Conservation (phyloP, 192 early-diverging fungal species). For the Glomus cerebriforme region DNA sequence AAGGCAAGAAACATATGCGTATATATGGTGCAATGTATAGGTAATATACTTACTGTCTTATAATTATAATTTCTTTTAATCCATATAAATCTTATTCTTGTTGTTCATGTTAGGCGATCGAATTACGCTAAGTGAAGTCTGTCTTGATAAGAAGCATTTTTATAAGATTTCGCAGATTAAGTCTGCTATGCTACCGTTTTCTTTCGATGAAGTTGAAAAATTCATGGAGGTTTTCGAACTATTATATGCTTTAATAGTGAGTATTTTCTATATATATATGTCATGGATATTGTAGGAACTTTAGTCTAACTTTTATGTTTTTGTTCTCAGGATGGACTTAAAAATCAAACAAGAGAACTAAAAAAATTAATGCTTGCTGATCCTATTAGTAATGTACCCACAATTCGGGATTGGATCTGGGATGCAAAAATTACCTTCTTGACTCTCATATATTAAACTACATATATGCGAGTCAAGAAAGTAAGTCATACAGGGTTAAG, state of each 20-base stretch:
- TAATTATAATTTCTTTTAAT: conserved; percentile 7
- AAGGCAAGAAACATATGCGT: conserved; percentile 10
- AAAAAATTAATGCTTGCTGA: conserved; percentile 6
- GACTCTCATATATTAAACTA: too few relatives aligned
- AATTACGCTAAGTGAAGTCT: background rate
- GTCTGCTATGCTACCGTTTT: background rate
- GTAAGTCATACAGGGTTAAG: too few relatives aligned
- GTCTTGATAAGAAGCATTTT: conserved; percentile 8
- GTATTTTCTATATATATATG: conserved; percentile 16
- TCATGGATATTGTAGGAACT: background rate
- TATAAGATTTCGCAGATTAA: conserved; percentile 25
- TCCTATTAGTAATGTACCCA: conserved; percentile 13
- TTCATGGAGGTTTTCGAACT: conserved; percentile 26
- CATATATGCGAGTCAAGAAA: too few relatives aligned
- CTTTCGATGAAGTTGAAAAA: conserved; percentile 31
- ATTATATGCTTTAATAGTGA: conserved; percentile 27
- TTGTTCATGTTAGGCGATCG: conserved; percentile 22
- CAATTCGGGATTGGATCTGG: conserved; percentile 34
- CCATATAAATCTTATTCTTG: conserved; percentile 12
- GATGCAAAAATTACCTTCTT: conserved; percentile 20
- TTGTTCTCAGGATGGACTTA: conserved; percentile 23
- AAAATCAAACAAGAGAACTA: conserved; percentile 22
- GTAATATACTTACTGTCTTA: conserved; percentile 31
- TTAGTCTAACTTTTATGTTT: conserved; percentile 23
- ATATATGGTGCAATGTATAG: conserved; percentile 27